Base-by-base conservation (phyloP, 371 early-diverging fungal genomes). In the Mortierella sp. region DNA sequence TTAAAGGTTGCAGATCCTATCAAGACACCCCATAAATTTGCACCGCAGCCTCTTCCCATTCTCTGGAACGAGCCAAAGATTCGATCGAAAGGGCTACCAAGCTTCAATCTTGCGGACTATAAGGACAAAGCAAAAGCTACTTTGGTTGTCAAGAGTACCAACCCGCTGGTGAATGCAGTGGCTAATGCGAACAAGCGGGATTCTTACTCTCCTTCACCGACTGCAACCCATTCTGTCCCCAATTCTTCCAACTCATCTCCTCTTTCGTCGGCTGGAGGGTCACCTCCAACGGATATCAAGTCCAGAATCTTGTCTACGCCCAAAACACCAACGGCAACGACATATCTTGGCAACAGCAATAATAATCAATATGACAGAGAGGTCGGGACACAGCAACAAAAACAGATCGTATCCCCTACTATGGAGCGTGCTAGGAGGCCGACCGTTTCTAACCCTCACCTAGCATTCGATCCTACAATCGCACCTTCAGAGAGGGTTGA, bases 31-130 rank as follows among this genome's bases (percentile, higher is more conserved):
- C 80, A 80, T 60, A 80, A 75, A 57, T 80, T 80, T 72, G 80
- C 75, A 16, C 80, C 80, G 9, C 80, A 75, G 18, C 80, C 80
- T 10, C 61, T 80, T 3, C 80, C 80, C 3, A 80, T 80, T 52
- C 66, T 80, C 16, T 80, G 80, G 80, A 80, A 80, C 35, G 75
- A 70, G n/a, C 80, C 80, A 51, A 71, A 71, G 65, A 74, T 80
- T 24, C 68, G 80, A 26, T 60, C 72, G 11, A 74, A 65, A 45
- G 64, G 37, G 3, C 24, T 80, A 35, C 80, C 80, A 6, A 60
- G 32, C 47, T 72, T 80, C n/a, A 68, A 68, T 11, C 63, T 80
- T 20, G 64, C 68, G 0, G 80, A 75, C 58, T 80, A 80, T 55
- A 74, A 55, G 35, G 65, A 68, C n/a, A 11, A 16, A 18, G 62